Conservation (phyloP, 495 filamentous ascomycete species). For the Hypoxylon lienhwacheense region DNA sequence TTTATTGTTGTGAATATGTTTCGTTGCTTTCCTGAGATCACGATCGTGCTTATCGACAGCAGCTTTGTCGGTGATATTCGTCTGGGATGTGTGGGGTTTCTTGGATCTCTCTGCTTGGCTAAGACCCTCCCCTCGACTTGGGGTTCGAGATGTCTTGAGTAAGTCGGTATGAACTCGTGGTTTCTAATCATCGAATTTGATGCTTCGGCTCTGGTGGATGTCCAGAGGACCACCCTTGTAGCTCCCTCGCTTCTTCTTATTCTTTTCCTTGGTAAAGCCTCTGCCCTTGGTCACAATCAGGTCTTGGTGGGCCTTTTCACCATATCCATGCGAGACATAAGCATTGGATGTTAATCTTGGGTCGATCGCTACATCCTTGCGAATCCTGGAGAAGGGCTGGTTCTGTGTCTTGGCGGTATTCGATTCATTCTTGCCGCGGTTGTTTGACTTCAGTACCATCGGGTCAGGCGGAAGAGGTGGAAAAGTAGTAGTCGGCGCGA, state of each 20-base stretch:
- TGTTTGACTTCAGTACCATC: conserved; percentile 43
- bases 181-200: conserved; percentile 83
- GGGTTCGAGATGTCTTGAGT: neutral
- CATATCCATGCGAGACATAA: conserved; percentile 84
- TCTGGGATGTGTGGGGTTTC: neutral
- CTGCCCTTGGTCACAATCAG: conserved; percentile 90
- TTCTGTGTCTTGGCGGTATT: conserved; percentile 56
- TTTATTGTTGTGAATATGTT: conserved; percentile 1
- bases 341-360: conserved; percentile 65
- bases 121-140: neutral
- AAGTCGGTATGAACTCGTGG: neutral
- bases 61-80: neutral
- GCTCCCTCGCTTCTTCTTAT: conserved; percentile 88
- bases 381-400: conserved; percentile 66
- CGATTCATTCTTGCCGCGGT: conserved; percentile 45
- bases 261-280: conserved; percentile 99
- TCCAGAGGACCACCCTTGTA: conserved; percentile 86
- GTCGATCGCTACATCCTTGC: conserved; percentile 60
- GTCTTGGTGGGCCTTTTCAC: conserved; percentile 81
- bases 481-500: conserved; percentile 37
- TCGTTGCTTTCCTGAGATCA: neutral
- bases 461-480: conserved; percentile 58
- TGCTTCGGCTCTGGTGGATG: conserved; percentile 67
- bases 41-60: neutral
- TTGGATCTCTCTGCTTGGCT: neutral